Conservation (phyloP, 805 yeast species). For the Ogataea ramenticola region DNA sequence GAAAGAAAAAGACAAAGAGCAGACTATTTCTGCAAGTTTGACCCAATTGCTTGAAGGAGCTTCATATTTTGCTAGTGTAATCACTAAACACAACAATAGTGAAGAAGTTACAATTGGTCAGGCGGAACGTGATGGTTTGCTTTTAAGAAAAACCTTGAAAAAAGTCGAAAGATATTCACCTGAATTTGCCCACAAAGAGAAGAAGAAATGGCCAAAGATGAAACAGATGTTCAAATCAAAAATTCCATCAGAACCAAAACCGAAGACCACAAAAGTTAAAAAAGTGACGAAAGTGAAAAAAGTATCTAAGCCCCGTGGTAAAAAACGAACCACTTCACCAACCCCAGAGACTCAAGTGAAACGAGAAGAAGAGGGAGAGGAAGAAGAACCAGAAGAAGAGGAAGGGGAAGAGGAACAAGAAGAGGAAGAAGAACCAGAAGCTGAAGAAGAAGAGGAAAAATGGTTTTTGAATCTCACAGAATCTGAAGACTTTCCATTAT, state of each 20-base stretch:
- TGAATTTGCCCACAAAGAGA: neutral
- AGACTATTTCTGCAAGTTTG: neutral
- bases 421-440: constrained; percentile 4
- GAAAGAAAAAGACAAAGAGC: neutral
- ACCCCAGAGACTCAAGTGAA: constrained; percentile 1
- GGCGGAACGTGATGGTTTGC: constrained; percentile 8
- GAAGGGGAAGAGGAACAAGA: constrained; percentile 5
- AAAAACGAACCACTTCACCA: constrained; percentile 2
- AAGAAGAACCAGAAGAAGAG: constrained; percentile 1
- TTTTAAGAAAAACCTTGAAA: constrained; percentile 4
- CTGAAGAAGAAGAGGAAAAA: constrained; percentile 5
- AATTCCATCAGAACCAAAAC: constrained; percentile 1
- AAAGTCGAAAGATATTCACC: constrained; percentile 17
- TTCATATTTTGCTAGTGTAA: constrained; percentile 2
- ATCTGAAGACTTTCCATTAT: constrained; percentile 12
- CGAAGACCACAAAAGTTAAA: constrained; percentile 4
- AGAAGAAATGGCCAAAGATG: neutral
- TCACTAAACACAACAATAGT: constrained; percentile 4
- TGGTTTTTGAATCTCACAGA: constrained; percentile 18
- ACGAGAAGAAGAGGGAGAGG: constrained; percentile 4
- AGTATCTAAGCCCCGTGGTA: neutral
- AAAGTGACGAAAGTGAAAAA: neutral
- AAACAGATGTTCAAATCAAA: neutral
- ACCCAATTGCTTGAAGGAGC: constrained; percentile 3
- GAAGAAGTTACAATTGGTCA: constrained; percentile 10